These are phyloP conservation scores for Neonectria ditissima DNA, from an alignment of 2,329 filamentous ascomycete genomes.

Conservation along the genomic window DNA sequence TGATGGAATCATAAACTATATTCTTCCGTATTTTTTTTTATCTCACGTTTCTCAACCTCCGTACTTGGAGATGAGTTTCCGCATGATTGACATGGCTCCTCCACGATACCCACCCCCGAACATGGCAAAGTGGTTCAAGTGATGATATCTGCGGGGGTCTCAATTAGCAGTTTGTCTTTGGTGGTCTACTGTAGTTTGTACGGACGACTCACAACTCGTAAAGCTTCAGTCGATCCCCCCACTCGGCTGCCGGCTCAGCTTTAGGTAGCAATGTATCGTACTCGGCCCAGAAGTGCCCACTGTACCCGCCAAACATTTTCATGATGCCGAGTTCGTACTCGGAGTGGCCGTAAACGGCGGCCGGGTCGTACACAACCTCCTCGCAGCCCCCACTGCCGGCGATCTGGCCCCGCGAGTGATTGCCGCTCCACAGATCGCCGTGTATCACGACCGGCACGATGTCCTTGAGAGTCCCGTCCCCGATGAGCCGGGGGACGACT, in stretches of 20 bases:
- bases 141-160: slow-evolving; percentile 74
- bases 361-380: slow-evolving; percentile 86
- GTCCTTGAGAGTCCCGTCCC: slow-evolving; percentile 71
- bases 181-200: not conserved
- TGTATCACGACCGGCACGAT: slow-evolving; percentile 86
- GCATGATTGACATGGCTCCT: slow-evolving; percentile 85
- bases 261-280: slow-evolving; percentile 82
- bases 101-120: slow-evolving; percentile 84
- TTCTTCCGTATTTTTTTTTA: slow-evolving; percentile 19
- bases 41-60: slow-evolving; percentile 48
- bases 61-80: slow-evolving; percentile 78
- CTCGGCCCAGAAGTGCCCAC: slow-evolving; percentile 76
- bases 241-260: slow-evolving; percentile 84
- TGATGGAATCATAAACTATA: slow-evolving; percentile 24
- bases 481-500: slow-evolving; percentile 83
- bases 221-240: slow-evolving; percentile 82
- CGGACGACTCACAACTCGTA: slow-evolving; percentile 79
- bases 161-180: slow-evolving; percentile 1
- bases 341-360: slow-evolving; percentile 83
- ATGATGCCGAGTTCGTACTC: slow-evolving; percentile 96
- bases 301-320: slow-evolving; percentile 95
- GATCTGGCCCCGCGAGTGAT: slow-evolving; percentile 76
- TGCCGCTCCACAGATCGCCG: slow-evolving; percentile 94
- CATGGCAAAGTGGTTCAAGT: slow-evolving; percentile 87
- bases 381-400: slow-evolving; percentile 66